Evolutionary conservation across 1,139 yeast genomes (phyloP).

Genomic region (Pichia sp.): DNA sequence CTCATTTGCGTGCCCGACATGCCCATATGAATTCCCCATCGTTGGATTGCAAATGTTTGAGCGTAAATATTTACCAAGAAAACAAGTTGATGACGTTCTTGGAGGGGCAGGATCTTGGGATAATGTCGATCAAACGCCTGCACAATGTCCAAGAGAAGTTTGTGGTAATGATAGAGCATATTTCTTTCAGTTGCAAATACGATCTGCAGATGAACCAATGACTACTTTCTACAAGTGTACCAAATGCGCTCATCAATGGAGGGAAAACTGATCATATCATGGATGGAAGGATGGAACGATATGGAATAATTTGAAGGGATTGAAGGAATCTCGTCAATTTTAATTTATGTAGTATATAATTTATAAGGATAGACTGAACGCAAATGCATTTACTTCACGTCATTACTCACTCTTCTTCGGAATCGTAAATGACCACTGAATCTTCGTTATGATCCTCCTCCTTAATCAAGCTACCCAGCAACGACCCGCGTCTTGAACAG

Average conservation of each 20-base stretch:
- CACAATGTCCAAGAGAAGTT: slow-evolving; percentile 81
- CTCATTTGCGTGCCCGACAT: slow-evolving; percentile 79
- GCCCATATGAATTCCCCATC: slow-evolving; percentile 91
- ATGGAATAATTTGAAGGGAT: background rate
- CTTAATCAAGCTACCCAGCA: slow-evolving; percentile 13
- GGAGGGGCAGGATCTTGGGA: slow-evolving; percentile 99
- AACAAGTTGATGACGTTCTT: slow-evolving; percentile 90
- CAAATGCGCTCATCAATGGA: slow-evolving; percentile 91
- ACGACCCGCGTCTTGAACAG: slow-evolving; percentile 15
- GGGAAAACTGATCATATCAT: slow-evolving; percentile 56
- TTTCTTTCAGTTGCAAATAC: slow-evolving; percentile 91
- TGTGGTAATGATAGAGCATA: slow-evolving; percentile 93
- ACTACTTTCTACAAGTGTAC: slow-evolving; percentile 94
- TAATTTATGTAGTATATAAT: background rate
- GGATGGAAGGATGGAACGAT: background rate
- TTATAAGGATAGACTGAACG: background rate
- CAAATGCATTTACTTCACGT: background rate
- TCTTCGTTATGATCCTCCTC: slow-evolving; percentile 12
- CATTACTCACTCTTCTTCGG: slow-evolving; percentile 19
- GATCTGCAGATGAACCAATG: slow-evolving; percentile 93
- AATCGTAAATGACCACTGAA: slow-evolving; percentile 18
- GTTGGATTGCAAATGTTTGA: slow-evolving; percentile 79
- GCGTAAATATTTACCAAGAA: slow-evolving; percentile 72
- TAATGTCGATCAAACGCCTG: slow-evolving; percentile 84
- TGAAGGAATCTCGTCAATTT: background rate